phyloP scores from a whole-genome alignment of 768 basidiomycete species.

The Boletus pseudo-olivaceus region DNA sequence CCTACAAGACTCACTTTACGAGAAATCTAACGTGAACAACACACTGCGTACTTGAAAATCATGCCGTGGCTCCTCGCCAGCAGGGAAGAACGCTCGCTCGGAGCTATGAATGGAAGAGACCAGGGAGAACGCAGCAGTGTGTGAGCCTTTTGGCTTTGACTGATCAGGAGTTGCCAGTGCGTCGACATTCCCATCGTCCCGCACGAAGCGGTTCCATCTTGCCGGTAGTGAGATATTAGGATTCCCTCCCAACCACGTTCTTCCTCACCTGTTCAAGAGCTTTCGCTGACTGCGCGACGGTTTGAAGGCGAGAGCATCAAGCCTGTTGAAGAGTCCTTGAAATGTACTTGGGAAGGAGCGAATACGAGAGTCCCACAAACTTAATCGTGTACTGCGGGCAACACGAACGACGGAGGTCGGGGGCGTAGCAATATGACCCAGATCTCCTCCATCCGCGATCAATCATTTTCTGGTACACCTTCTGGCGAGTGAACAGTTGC shows the following conservation, averaged over 20 bases:
- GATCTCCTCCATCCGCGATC: conserved; percentile 84
- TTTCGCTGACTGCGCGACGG: conserved; percentile 75
- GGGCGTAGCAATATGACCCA: conserved; percentile 84
- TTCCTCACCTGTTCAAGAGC: conserved; percentile 59
- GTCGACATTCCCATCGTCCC: conserved; percentile 39
- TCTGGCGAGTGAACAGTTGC: conserved; percentile 5
- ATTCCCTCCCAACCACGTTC: neutral
- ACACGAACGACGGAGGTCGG: conserved; percentile 75
- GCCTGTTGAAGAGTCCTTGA: conserved; percentile 38
- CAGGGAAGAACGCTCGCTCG: conserved; percentile 39
- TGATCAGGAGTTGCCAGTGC: neutral
- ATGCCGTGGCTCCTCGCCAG: conserved; percentile 38
- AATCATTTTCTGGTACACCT: conserved; percentile 82
- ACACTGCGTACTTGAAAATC: conserved; percentile 52
- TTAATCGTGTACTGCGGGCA: conserved; percentile 96
- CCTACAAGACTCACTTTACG: conserved; percentile 39
- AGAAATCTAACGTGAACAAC: neutral
- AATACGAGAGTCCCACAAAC: conserved; percentile 37
- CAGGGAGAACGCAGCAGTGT: conserved; percentile 37
- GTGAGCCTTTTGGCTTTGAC: conserved; percentile 10
- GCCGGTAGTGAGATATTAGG: neutral
- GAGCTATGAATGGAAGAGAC: conserved; percentile 50
- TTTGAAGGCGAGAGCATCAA: conserved; percentile 64
- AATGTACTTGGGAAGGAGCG: conserved; percentile 4
- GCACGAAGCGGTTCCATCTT: conserved; percentile 74